Conservation (phyloP, 805 yeast genomes). For the Pichia heedii region DNA sequence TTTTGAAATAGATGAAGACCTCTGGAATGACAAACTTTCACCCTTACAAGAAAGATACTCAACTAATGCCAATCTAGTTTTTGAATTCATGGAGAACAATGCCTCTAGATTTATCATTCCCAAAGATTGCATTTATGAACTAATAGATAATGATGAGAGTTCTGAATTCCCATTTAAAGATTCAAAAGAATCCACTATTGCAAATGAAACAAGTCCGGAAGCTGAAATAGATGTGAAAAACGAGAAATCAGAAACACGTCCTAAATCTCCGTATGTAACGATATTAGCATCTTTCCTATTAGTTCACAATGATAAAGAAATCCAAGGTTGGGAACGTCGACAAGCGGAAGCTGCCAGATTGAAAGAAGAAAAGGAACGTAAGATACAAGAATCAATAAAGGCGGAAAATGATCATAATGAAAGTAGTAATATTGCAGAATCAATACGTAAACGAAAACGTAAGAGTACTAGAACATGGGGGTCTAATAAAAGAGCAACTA, state of each 20-base stretch:
- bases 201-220: not conserved
- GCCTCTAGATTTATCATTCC: conserved; percentile 70
- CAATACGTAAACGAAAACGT: conserved; percentile 17
- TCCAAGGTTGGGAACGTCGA: conserved; percentile 35
- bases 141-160: conserved; percentile 24
- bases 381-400: conserved; percentile 15
- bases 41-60: conserved; percentile 70
- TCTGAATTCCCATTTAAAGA: no score
- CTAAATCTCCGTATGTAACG: conserved; percentile 26
- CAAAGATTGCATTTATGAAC: conserved; percentile 65
- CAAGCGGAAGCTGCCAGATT: conserved; percentile 22
- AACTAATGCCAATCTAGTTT: conserved; percentile 61
- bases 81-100: conserved; percentile 79
- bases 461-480: conserved; percentile 19
- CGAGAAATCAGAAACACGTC: not conserved
- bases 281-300: conserved; percentile 40
- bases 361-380: conserved; percentile 19
- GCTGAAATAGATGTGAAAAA: conserved; percentile 13
- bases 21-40: conserved; percentile 52
- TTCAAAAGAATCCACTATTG: conserved; percentile 10
- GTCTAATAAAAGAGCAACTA: conserved; percentile 21
- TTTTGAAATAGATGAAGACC: conserved; percentile 13
- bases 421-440: conserved; percentile 8
- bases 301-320: conserved; percentile 42
- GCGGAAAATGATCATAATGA: conserved; percentile 13